Conservation (phyloP, 2,329 filamentous ascomycete genomes). For the Ophiocordyceps unilateralis region DNA sequence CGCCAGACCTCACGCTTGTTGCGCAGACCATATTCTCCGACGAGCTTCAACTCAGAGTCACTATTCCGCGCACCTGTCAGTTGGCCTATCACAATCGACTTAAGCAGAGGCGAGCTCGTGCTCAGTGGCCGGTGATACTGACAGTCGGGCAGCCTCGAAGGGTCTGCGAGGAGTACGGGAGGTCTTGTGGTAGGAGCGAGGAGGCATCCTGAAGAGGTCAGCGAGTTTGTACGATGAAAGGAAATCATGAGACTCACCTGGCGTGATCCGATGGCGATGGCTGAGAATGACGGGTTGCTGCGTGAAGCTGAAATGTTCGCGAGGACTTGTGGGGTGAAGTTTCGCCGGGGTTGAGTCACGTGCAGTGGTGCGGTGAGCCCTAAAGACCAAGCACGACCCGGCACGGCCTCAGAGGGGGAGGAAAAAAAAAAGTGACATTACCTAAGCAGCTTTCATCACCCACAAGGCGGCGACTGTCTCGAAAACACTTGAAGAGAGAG, state of each 20-base stretch:
- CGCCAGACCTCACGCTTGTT: slow-evolving; percentile 99
- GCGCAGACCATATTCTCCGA: slow-evolving; percentile 98
- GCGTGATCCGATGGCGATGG: slow-evolving; percentile 20
- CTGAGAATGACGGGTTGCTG: slow-evolving; percentile 15
- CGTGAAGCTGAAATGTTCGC: slow-evolving; percentile 13
- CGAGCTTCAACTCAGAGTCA: slow-evolving; percentile 98
- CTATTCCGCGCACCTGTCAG: slow-evolving; percentile 51
- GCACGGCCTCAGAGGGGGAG: not conserved
- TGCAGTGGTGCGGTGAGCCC: slow-evolving; percentile 12
- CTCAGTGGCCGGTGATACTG: slow-evolving; percentile 96
- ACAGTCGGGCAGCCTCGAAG: slow-evolving; percentile 99
- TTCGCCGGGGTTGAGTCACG: slow-evolving; percentile 12
- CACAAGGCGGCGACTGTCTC: slow-evolving; percentile 13
- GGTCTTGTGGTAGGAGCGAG: slow-evolving; percentile 86
- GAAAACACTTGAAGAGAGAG: slow-evolving; percentile 9
- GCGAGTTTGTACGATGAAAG: slow-evolving; percentile 2
- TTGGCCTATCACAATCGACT: slow-evolving; percentile 63
- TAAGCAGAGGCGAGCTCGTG: slow-evolving; percentile 94
- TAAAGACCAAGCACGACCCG: slow-evolving; percentile 9
- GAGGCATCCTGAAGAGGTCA: slow-evolving; percentile 20
- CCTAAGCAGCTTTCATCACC: slow-evolving; percentile 14
- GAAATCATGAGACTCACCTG: slow-evolving; percentile 17
- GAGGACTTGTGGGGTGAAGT: slow-evolving; percentile 20
- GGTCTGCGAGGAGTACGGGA: slow-evolving; percentile 96
- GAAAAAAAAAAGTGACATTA: slow-evolving; percentile 18